Base-by-base conservation (phyloP, 768 basidiomycete species). In the Leccinum aurantiacum region DNA sequence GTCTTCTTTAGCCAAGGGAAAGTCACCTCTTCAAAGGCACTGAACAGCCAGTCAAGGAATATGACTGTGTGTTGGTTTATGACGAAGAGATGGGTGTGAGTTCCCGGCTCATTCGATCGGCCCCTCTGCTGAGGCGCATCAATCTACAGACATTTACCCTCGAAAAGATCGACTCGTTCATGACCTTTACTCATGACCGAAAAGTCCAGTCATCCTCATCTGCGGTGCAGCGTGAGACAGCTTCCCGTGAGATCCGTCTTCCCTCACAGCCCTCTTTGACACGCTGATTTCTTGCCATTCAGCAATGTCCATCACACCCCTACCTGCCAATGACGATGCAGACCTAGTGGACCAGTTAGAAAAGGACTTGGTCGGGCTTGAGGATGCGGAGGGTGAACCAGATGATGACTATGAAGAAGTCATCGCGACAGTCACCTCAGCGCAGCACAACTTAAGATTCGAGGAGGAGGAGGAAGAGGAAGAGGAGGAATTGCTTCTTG, bases 61-160 rank as follows among this genome's bases (percentile, higher is more conserved):
- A 80, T 65, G 89, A 91, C 54, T 93, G 91, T 63, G 83, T 92
- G 7, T 78, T 93, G 44, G 87, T 93, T 49, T 93, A 87, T 66
- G 90, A 93, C 69, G 89, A 90, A 67, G 87, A 84, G 56, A 78
- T 82, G 52, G 84, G 84, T 63, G 90, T 89, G 69, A 70, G 84
- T 76, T 22, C 41, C 10, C 10, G 47, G 50, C 44, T 38, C 38
- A 47, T 53, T 47, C 53, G 37, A 19, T 14, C 37, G 58, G 54
- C 53, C 24, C 37, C 41, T 46, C 22, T 14, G 37, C 15, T 58
- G 37, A 71, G 62, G 10, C 65, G n/a, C 27, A 59, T 44, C 33
- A 46, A n/a, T 38, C 62, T 57, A 10, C 65, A 91, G 89, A 81
- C 79, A 55, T 89, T 85, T 65, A 88, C 85, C 10, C 75, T 91